These are phyloP conservation scores for Xeromyces bisporus DNA, from an alignment of 495 filamentous ascomycete species.

Conservation along the genomic window DNA sequence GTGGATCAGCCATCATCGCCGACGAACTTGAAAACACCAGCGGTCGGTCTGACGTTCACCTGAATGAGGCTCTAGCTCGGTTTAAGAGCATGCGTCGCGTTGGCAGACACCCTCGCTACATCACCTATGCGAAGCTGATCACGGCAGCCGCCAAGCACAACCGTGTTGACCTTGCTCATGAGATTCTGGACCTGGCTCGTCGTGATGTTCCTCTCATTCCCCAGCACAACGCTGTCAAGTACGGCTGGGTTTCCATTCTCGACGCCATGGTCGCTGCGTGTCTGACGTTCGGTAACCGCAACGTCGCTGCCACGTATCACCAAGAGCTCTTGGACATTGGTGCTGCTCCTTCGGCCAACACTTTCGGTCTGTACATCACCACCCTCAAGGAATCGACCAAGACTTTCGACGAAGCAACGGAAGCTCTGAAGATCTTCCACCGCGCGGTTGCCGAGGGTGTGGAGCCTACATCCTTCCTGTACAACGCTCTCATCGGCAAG, in stretches of 20 bases:
- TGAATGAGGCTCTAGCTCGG: constrained; percentile 64
- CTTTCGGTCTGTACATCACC: constrained; percentile 94
- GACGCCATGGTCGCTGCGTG: constrained; percentile 94
- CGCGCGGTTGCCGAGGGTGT: constrained; percentile 87
- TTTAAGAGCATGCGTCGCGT: constrained; percentile 86
- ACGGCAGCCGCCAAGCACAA: constrained; percentile 70
- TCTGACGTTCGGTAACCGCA: constrained; percentile 64
- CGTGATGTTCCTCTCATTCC: constrained; percentile 68
- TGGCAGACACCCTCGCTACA: constrained; percentile 83
- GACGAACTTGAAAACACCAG: constrained; percentile 66
- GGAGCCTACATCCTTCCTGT: constrained; percentile 87
- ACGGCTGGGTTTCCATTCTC: constrained; percentile 87
- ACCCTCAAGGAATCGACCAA: constrained; percentile 91
- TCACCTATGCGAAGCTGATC: constrained; percentile 91
- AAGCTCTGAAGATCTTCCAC: constrained; percentile 93
- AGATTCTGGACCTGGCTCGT: constrained; percentile 75
- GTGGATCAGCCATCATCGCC: constrained; percentile 74
- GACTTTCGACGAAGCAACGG: constrained; percentile 92
- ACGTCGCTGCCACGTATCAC: constrained; percentile 68
- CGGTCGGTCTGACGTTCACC: constrained; percentile 45
- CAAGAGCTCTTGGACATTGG: constrained; percentile 79
- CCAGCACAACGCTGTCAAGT: constrained; percentile 68
- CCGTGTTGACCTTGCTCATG: constrained; percentile 62
- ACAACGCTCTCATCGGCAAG: constrained; percentile 97
- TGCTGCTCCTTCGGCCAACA: constrained; percentile 84